Conservation (phyloP, 1,139 yeast genomes). For the Eremothecium coryli region DNA sequence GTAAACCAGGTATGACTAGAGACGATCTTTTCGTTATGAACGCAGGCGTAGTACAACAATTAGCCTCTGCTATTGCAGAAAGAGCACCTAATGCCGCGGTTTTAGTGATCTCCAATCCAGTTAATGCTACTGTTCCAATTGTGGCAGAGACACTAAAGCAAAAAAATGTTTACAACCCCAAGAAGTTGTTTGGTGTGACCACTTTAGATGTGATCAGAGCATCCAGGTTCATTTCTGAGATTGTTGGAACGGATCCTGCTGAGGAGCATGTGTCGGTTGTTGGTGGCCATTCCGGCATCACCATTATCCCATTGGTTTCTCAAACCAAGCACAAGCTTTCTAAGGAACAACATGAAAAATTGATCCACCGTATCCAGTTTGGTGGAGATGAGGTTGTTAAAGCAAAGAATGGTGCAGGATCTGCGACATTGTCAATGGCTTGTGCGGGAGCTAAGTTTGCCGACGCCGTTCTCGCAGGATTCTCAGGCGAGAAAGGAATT, state of each 20-base stretch:
- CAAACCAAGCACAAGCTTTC: slow-evolving; percentile 54
- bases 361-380: slow-evolving; percentile 90
- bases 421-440: slow-evolving; percentile 98
- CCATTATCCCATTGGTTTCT: slow-evolving; percentile 91
- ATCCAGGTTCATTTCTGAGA: slow-evolving; percentile 70
- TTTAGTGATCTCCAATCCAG: slow-evolving; percentile 90
- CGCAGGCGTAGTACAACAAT: slow-evolving; percentile 88
- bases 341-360: slow-evolving; percentile 51
- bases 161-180: slow-evolving; percentile 82
- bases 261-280: slow-evolving; percentile 72
- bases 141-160: slow-evolving; percentile 89
- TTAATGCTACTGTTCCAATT: slow-evolving; percentile 96
- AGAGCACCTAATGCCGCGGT: slow-evolving; percentile 81
- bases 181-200: slow-evolving; percentile 92
- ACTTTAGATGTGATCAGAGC: slow-evolving; percentile 93
- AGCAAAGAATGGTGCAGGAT: slow-evolving; percentile 98
- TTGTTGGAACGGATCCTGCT: slow-evolving; percentile 48
- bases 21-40: slow-evolving; percentile 96
- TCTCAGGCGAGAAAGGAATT: slow-evolving; percentile 58
- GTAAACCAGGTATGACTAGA: slow-evolving; percentile 99
- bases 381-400: slow-evolving; percentile 99
- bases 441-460: slow-evolving; percentile 96
- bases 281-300: slow-evolving; percentile 98
- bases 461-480: slow-evolving; percentile 71
- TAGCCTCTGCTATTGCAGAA: slow-evolving; percentile 83